These are phyloP conservation scores for Bacterosira constricta DNA, from an alignment of 108 stramenopile species.

Conservation along the genomic window DNA sequence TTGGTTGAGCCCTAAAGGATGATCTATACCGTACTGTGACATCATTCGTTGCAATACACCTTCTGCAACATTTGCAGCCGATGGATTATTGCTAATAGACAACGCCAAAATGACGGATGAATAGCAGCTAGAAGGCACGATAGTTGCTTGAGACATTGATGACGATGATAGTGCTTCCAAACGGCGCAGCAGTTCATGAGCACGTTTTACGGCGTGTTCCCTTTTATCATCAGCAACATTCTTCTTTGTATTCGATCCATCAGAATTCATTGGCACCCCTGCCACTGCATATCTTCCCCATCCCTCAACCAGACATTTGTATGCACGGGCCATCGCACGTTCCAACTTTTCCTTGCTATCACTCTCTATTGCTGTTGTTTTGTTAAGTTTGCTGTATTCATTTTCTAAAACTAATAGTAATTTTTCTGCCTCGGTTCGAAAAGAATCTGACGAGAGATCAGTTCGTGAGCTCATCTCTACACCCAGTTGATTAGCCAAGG, in stretches of 20 bases:
- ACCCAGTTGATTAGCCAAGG: constrained; percentile 10
- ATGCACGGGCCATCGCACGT: constrained; percentile 14
- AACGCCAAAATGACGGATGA: constrained; percentile 42
- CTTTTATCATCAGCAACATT: neutral
- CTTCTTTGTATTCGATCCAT: neutral
- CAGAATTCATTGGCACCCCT: neutral
- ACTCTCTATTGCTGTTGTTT: neutral
- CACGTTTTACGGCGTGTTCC: constrained; percentile 34
- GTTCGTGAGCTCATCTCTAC: constrained; percentile 10
- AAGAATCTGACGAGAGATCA: constrained; percentile 23
- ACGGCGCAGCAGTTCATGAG: constrained; percentile 24
- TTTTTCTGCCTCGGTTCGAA: constrained; percentile 35
- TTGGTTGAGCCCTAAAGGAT: neutral
- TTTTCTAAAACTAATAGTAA: constrained; percentile 27
- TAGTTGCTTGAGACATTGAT: neutral
- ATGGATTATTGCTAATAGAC: constrained; percentile 26
- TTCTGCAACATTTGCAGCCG: constrained; percentile 30
- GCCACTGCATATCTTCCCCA: constrained; percentile 47
- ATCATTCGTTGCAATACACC: constrained; percentile 43
- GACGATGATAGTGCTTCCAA: constrained; percentile 14
- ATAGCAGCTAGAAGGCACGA: constrained; percentile 38
- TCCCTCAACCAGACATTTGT: constrained; percentile 31
- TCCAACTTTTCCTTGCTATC: constrained; percentile 4
- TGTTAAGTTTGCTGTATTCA: constrained; percentile 1
- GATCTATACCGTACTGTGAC: constrained; percentile 1